phyloP scores from a whole-genome alignment of 257 asterid species.

The Nicotiana noctiflora region DNA sequence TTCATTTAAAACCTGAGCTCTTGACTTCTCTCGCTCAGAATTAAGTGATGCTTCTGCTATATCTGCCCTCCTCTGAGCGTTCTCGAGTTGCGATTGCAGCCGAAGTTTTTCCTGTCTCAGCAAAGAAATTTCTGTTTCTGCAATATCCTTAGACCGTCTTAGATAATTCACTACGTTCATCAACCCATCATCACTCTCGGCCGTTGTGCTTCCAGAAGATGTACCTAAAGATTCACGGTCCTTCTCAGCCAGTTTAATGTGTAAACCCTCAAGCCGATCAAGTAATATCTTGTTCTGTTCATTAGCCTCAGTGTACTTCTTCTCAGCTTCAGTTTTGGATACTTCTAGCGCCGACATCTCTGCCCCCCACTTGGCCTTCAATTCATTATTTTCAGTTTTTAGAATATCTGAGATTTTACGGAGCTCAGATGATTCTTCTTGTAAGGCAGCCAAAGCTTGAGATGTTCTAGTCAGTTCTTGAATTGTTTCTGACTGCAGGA shows the following conservation, averaged over 20 bases:
- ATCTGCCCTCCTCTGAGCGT: constrained; percentile 70
- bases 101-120: constrained; percentile 80
- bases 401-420: constrained; percentile 51
- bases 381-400: constrained; percentile 45
- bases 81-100: constrained; percentile 74
- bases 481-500: constrained; percentile 88
- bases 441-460: constrained; percentile 57
- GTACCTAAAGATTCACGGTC: constrained; percentile 46
- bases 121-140: constrained; percentile 84
- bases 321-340: constrained; percentile 64
- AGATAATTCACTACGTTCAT: constrained; percentile 78
- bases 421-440: constrained; percentile 68
- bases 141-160: constrained; percentile 82
- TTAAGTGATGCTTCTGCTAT: constrained; percentile 61
- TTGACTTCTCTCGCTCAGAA: constrained; percentile 56
- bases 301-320: constrained; percentile 60
- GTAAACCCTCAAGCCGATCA: constrained; percentile 74
- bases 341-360: constrained; percentile 66
- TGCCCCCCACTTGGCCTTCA: constrained; percentile 72
- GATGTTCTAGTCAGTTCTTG: constrained; percentile 92
- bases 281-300: constrained; percentile 88
- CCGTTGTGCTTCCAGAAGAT: constrained; percentile 49
- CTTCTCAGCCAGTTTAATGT: constrained; percentile 78
- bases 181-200: constrained; percentile 62
- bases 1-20: constrained; percentile 49